Conservation (phyloP, 2,329 filamentous ascomycete species). For the Byssoonygena ceratinophila region DNA sequence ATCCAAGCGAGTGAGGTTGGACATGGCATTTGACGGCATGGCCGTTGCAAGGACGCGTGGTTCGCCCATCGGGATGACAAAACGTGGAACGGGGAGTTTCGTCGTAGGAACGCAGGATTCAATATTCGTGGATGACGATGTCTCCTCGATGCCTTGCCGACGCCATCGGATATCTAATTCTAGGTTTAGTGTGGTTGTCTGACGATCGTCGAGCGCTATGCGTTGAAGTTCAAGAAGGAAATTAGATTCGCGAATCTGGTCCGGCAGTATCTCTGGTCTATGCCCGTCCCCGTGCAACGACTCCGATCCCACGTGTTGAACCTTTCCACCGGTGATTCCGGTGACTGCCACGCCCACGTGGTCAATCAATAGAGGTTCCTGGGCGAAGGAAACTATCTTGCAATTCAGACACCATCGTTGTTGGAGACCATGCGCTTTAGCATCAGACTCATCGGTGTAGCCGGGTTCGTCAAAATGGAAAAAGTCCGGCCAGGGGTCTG, state of each 20-base stretch:
- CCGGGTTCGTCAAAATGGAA: conserved; percentile 47
- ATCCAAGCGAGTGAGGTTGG: conserved; percentile 38
- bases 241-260: conserved; percentile 58
- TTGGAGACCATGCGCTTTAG: conserved; percentile 51
- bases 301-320: conserved; percentile 41
- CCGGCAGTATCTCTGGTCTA: conserved; percentile 45
- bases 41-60: conserved; percentile 63
- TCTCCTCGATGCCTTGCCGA: conserved; percentile 36
- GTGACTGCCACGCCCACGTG: conserved; percentile 55
- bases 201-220: conserved; percentile 67
- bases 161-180: conserved; percentile 68
- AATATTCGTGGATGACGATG: conserved; percentile 9
- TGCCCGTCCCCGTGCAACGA: conserved; percentile 24
- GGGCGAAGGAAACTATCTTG: conserved; percentile 62
- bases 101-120: conserved; percentile 48
- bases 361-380: conserved; percentile 51
- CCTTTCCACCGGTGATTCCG: conserved; percentile 51
- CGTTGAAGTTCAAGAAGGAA: conserved; percentile 71
- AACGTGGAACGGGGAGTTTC: conserved; percentile 63
- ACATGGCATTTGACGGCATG: conserved; percentile 25
- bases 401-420: conserved; percentile 75
- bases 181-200: conserved; percentile 62
- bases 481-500: conserved; percentile 73
- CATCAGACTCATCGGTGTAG: conserved; percentile 16
- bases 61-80: conserved; percentile 70